Evolutionary conservation across 2,329 filamentous ascomycete genomes (phyloP), one percentile per base, ranked within the genome.

Genomic region (Cladobotryum mycophilum): DNA sequence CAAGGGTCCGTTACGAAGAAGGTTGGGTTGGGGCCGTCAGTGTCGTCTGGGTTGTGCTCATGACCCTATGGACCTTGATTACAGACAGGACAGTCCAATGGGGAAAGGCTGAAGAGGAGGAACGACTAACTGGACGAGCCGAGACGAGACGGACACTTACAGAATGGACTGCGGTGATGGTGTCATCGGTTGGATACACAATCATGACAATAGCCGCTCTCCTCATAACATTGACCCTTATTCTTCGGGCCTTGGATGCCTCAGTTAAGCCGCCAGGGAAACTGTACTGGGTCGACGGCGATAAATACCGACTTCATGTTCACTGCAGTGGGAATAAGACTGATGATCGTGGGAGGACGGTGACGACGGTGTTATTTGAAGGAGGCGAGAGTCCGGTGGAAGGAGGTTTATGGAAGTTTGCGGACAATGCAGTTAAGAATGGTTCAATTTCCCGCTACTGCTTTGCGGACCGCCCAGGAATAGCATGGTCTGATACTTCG

Each of bases 41-140:
- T 40, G 86, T 92, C 3, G 71, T 89, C 14, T 96, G 76, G 91
- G 88, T 89, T 15, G 75, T 89, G 3, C 57, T 93, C 42, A 88
- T 95, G 64, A 80, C 86, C 35, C 66, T 87, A 3, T 97, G 89
- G 82, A 86, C 86, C 20, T 75, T 96, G 17, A 61, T 85, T 8
- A 88, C 86, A 7, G 92, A 96, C 63, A 79, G 86, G 44, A 83
- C 88, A 4, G 93, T 99, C 8, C 80, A 86, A 61, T 95, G 89
- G 86, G 93, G 92, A 51, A 97, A 97, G 69, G 77, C 76, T 1
- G 89, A 96, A 61, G 93, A 97, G 66, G 93, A 99, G 65, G 86
- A 96, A 66, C 83, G 93, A 22, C 74, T 97, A 17, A 97, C 92
- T 1, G 93, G 93, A 11, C 86, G 92, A 13, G 81, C 86, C 30